Percentiles rank a stretch among this genome's conserved stretches.
Evolutionary conservation across 495 filamentous ascomycete species (phyloP).

Genomic region (Aspergillus nidulans): DNA sequence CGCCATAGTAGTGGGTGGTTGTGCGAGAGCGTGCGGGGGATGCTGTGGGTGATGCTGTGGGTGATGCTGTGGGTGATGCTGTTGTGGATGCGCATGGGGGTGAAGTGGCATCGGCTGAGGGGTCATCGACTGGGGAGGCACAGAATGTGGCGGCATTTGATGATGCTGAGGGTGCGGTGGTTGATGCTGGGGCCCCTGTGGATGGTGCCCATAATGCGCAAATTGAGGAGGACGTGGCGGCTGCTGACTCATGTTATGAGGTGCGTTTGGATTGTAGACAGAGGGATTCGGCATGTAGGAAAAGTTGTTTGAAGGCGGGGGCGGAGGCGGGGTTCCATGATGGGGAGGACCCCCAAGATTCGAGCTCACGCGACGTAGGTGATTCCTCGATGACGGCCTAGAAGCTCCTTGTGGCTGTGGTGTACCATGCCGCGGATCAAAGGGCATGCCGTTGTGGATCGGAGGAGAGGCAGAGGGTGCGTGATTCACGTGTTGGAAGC

Average conservation of each 20-base stretch:
- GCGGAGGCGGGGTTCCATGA: constrained; percentile 55
- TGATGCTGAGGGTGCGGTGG: constrained; percentile 32
- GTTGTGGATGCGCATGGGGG: constrained; percentile 37
- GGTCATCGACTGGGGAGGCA: constrained; percentile 26
- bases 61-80: constrained; percentile 29
- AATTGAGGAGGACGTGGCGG: constrained; percentile 45
- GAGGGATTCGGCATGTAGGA: constrained; percentile 81
- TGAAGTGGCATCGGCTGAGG: constrained; percentile 35
- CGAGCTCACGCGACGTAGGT: constrained; percentile 68
- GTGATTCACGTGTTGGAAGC: constrained; percentile 75
- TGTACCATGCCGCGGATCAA: constrained; percentile 69
- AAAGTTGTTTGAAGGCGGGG: constrained; percentile 64
- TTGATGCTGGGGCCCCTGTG: constrained; percentile 37
- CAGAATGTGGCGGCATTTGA: constrained; percentile 29
- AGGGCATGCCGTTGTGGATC: constrained; percentile 72
- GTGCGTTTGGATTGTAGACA: constrained; percentile 74
- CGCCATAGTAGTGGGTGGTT: constrained; percentile 33
- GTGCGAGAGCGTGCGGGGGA: constrained; percentile 29
- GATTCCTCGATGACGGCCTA: constrained; percentile 77
- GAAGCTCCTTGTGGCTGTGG: constrained; percentile 74
- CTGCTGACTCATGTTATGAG: constrained; percentile 35
- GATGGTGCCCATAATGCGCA: constrained; percentile 35
- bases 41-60: constrained; percentile 32
- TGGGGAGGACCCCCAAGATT: constrained; percentile 66
- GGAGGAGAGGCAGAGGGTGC: constrained; percentile 89